A percentile compares a stretch with the other conserved stretches of the same genome.
These are phyloP conservation scores for Aspergillus sp. DNA, from an alignment of 2,329 filamentous ascomycete species.

Conservation along the genomic window DNA sequence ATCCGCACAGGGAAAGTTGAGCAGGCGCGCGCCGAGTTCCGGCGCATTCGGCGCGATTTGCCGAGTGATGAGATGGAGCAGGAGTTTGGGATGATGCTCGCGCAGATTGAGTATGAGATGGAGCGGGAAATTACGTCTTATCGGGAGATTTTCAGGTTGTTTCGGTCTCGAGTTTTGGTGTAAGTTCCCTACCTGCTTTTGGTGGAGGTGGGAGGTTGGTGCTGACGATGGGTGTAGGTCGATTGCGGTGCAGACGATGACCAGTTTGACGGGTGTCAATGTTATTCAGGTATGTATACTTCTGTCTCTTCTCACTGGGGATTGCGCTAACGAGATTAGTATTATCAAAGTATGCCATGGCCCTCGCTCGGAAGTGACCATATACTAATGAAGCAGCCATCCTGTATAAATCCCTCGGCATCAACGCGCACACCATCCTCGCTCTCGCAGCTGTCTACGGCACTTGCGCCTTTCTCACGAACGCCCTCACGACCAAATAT, in stretches of 20 bases:
- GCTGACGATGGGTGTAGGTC: constrained; percentile 26
- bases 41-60: constrained; percentile 48
- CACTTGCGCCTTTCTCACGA: constrained; percentile 51
- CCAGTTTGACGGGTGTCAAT: constrained; percentile 56
- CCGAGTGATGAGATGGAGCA: constrained; percentile 44
- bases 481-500: constrained; percentile 51
- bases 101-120: constrained; percentile 58
- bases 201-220: not conserved
- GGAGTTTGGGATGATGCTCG: constrained; percentile 55
- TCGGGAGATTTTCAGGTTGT: constrained; percentile 52
- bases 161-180: constrained; percentile 52
- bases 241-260: constrained; percentile 58
- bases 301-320: not conserved
- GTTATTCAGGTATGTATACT: constrained; percentile 47
- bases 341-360: constrained; percentile 28
- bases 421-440: constrained; percentile 49
- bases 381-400: constrained; percentile 40
- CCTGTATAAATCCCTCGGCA: constrained; percentile 55
- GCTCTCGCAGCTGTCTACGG: constrained; percentile 56
- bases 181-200: constrained; percentile 21
- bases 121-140: constrained; percentile 53
- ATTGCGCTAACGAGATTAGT: constrained; percentile 12
- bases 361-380: constrained; percentile 3
- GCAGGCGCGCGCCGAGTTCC: constrained; percentile 48
- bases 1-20: constrained; percentile 51